Conservation (phyloP, 768 basidiomycete species). For the Pleurotus platypus region DNA sequence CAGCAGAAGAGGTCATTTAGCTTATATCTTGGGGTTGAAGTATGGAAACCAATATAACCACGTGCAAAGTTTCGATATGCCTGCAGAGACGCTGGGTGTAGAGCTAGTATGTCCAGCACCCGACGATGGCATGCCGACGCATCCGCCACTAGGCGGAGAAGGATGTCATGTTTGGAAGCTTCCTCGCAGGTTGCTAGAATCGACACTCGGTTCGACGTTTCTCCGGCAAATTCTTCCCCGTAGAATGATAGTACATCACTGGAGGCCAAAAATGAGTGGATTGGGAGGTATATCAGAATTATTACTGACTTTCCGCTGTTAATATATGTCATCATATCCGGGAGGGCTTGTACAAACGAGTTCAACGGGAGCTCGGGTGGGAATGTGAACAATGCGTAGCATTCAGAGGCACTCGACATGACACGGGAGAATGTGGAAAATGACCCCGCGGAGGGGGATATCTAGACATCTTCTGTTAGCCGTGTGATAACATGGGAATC, state of each 20-base stretch:
- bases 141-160: conserved; percentile 19
- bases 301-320: conserved; percentile 32
- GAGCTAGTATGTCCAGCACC: not conserved
- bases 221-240: conserved; percentile 34
- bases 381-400: conserved; percentile 33
- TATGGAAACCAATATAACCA: not conserved
- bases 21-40: not conserved
- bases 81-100: not conserved
- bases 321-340: conserved; percentile 28
- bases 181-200: conserved; percentile 20
- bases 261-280: not conserved
- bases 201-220: conserved; percentile 31
- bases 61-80: not conserved
- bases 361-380: conserved; percentile 24
- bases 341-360: conserved; percentile 33
- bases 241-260: conserved; percentile 40
- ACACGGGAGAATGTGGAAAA: conserved; percentile 20
- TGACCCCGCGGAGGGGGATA: conserved; percentile 9
- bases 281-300: not conserved
- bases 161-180: conserved; percentile 22
- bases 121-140: conserved; percentile 13
- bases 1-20: too few relatives aligned
- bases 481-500: not conserved
- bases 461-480: not conserved
- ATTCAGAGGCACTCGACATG: conserved; percentile 31